Percentiles rank a stretch among this genome's conserved stretches.
These are phyloP conservation scores for Alternaria sp. DNA, from an alignment of 2,329 filamentous ascomycete genomes.

Conservation along the genomic window DNA sequence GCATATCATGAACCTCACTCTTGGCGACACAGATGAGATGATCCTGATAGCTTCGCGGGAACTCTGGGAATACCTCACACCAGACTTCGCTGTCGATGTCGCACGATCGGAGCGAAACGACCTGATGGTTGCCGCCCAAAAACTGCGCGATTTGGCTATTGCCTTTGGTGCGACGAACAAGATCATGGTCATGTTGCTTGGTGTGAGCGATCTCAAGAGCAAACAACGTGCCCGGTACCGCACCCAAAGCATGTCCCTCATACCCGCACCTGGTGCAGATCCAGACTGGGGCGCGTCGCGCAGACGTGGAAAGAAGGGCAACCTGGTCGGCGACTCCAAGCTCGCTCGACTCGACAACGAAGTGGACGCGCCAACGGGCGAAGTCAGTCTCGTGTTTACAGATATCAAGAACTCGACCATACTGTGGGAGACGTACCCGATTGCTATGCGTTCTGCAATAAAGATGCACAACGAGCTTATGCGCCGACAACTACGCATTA, in stretches of 20 bases:
- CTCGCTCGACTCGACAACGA: slow-evolving; percentile 87
- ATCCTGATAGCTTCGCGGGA: slow-evolving; percentile 90
- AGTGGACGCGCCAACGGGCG: slow-evolving; percentile 87
- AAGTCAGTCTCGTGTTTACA: slow-evolving; percentile 93
- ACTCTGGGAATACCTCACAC: slow-evolving; percentile 92
- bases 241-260: slow-evolving; percentile 84
- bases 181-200: slow-evolving; percentile 99
- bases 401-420: slow-evolving; percentile 99
- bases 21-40: slow-evolving; percentile 91
- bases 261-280: slow-evolving; percentile 71
- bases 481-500: slow-evolving; percentile 88
- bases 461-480: slow-evolving; percentile 98
- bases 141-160: slow-evolving; percentile 91
- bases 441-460: slow-evolving; percentile 95
- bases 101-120: slow-evolving; percentile 85
- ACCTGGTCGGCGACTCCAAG: slow-evolving; percentile 77
- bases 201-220: slow-evolving; percentile 87
- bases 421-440: slow-evolving; percentile 93
- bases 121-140: slow-evolving; percentile 93
- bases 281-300: slow-evolving; percentile 73
- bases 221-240: slow-evolving; percentile 77
- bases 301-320: slow-evolving; percentile 64
- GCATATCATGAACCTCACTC: slow-evolving; percentile 76
- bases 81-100: slow-evolving; percentile 89
- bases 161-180: slow-evolving; percentile 93